Conservation (phyloP, 2,329 filamentous ascomycete genomes). For the Meredithiella fracta region DNA sequence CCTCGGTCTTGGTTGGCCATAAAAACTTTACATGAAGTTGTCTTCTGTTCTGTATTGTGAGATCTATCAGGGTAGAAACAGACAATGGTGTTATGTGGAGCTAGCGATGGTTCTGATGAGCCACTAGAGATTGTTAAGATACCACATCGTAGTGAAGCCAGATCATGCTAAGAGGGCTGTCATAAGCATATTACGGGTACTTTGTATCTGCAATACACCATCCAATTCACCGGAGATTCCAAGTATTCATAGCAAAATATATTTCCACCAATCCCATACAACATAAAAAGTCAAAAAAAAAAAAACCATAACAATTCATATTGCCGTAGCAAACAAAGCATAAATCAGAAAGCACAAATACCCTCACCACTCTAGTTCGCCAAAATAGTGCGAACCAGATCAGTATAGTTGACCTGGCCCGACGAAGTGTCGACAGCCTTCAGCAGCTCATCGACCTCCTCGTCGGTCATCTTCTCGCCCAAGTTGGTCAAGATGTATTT, state of each 20-base stretch:
- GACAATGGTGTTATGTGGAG: no score
- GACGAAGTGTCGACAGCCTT: constrained; percentile 95
- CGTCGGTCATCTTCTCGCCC: constrained; percentile 98
- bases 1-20: no score
- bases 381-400: constrained; percentile 73
- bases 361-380: constrained; percentile 44
- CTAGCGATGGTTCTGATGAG: no score
- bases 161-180: no score
- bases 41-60: no score
- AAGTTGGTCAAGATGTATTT: constrained; percentile 96
- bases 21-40: no score
- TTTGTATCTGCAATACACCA: no score
- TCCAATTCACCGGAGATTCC: no score
- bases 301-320: constrained; percentile 14
- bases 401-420: constrained; percentile 94
- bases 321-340: constrained; percentile 5
- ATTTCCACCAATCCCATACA: not conserved
- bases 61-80: no score
- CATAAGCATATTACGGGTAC: no score
- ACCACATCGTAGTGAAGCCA: no score
- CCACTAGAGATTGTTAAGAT: no score
- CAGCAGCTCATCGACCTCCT: constrained; percentile 95
- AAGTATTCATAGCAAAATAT: not conserved
- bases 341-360: constrained; percentile 1
- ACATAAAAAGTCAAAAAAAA: constrained; percentile 7